Base-by-base conservation (phyloP, 106 monocot species). In the Platanthera zijinensis region DNA sequence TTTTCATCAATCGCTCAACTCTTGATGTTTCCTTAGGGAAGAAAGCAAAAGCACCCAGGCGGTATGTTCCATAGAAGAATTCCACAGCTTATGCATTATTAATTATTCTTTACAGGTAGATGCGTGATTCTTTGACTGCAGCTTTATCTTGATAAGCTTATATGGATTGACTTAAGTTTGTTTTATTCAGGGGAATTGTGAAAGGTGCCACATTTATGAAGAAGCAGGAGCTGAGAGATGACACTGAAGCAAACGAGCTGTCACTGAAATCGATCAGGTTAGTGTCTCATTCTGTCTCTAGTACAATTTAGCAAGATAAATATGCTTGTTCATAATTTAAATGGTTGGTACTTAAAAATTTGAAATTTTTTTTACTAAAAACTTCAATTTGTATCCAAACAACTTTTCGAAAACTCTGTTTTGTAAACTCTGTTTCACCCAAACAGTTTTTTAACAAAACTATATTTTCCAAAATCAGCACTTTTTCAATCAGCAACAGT, bases 41-140 rank as follows among this genome's bases (percentile, higher is more conserved):
- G 87, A 87, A 85, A 81, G 15, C 78, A 3, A 89, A 88, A 79
- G 88, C 77, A 28, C 72, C 86, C 17, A 97, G 83, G 52, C 82
- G 89, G 15, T 97, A 97, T 85, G 49, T 91, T 8, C 96, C 96
- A 12, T 85, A 91, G 72, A 97, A 97, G 93, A 97, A 94, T 79
- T 93, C 96, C 28, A 91, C 82, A 12, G 84, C 93, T 4, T 97
- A 97, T 89, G 96, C 96, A 0, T 84, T 96, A 63, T 73, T 93
- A 81, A 86, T 96, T 72, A 93, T 93, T 3, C 90, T 96, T 57
- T 89, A 96, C 70, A 93, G 93, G 96, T 93, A 53, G 15, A 21
- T 74, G 15, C 52, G 19, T 7, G 72, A 19, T 48, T 72, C 49
- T 72, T 50, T 50, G 10, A 8, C 17, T 68, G 0, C 12, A 19